phyloP scores from a whole-genome alignment of 257 asterid species.

The Solanum sitiens region DNA sequence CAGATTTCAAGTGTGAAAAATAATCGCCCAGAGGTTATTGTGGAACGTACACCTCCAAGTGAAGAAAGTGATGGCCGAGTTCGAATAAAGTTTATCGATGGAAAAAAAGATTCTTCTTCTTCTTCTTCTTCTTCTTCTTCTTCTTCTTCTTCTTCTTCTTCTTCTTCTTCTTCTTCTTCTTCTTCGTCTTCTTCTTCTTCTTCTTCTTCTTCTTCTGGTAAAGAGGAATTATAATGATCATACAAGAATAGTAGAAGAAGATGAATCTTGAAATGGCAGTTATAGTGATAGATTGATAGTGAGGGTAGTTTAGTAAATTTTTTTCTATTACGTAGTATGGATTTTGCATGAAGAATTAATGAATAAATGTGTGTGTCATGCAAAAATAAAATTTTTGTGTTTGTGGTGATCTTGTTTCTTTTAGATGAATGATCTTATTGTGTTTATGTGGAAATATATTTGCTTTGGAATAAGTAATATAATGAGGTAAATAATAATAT shows the following conservation, averaged over 20 bases:
- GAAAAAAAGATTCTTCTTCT: not conserved
- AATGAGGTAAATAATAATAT: not conserved
- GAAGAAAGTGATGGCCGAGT: not conserved
- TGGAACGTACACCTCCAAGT: not conserved
- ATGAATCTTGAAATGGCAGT: not conserved
- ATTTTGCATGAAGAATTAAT: not conserved
- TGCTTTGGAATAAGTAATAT: not conserved
- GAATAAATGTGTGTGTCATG: not conserved
- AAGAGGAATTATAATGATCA: rapidly evolving
- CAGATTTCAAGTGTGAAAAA: not conserved
- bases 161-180: not conserved
- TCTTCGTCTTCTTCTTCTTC: not conserved
- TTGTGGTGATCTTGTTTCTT: not conserved
- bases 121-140: not conserved
- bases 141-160: not conserved
- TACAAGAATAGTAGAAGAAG: not conserved
- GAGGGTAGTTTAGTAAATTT: not conserved
- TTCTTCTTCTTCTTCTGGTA: not conserved
- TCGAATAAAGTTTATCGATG: not conserved
- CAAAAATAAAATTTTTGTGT: not conserved
- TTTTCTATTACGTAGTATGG: not conserved
- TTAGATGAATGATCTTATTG: not conserved
- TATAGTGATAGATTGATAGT: not conserved
- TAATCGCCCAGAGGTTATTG: not conserved
- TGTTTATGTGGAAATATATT: not conserved